Conservation (phyloP, 179 eudicot genomes). For the Pouteria campechiana region DNA sequence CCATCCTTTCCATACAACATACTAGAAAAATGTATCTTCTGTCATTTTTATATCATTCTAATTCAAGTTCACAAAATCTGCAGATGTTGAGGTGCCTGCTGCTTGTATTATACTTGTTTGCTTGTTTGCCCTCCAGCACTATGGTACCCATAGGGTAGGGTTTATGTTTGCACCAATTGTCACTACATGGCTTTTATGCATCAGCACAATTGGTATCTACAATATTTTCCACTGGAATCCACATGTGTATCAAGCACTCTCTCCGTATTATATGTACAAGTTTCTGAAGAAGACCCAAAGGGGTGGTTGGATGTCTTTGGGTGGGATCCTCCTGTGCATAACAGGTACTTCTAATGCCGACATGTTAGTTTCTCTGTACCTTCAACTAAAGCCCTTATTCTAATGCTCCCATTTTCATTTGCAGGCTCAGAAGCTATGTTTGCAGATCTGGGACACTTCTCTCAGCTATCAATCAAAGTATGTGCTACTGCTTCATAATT, state of each 20-base stretch:
- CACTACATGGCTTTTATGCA: slow-evolving; percentile 70
- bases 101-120: slow-evolving; percentile 74
- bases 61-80: too few relatives aligned
- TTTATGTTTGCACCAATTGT: slow-evolving; percentile 92
- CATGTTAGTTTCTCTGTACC: not conserved
- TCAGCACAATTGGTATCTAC: slow-evolving; percentile 69
- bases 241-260: slow-evolving; percentile 71
- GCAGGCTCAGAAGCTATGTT: slow-evolving; percentile 97
- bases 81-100: slow-evolving; percentile 85
- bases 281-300: slow-evolving; percentile 80
- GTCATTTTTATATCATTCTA: too few relatives aligned
- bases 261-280: slow-evolving; percentile 71
- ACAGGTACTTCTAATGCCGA: slow-evolving; percentile 40
- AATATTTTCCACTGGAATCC: slow-evolving; percentile 86
- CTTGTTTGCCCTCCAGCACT: slow-evolving; percentile 87
- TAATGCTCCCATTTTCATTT: not conserved
- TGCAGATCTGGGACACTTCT: slow-evolving; percentile 92
- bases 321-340: slow-evolving; percentile 78
- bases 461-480: slow-evolving; percentile 85
- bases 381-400: not conserved
- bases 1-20: too few relatives aligned
- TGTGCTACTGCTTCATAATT: too few relatives aligned
- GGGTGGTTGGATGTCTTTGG: slow-evolving; percentile 84
- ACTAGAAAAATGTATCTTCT: too few relatives aligned
- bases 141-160: slow-evolving; percentile 84